These are phyloP conservation scores for Colletotrichum higginsianum DNA, from an alignment of 2,329 filamentous ascomycete genomes.

Conservation along the genomic window DNA sequence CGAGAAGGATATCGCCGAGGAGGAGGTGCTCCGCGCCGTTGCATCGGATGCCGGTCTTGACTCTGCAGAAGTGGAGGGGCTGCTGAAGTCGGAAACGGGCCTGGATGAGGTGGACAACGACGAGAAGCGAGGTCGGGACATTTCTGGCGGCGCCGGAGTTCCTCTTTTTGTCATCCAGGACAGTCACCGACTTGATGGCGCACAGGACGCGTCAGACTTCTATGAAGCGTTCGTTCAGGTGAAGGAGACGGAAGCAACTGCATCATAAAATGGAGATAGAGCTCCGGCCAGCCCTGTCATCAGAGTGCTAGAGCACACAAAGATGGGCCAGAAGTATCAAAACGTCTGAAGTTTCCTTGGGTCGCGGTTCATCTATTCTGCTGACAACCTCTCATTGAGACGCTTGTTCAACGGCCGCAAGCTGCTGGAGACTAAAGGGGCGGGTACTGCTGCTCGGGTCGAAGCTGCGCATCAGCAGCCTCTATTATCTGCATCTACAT, in stretches of 20 bases:
- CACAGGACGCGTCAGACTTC: constrained; percentile 41
- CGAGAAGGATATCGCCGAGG: constrained; percentile 50
- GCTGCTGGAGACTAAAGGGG: no score
- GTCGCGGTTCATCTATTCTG: no score
- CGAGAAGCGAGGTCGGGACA: constrained; percentile 26
- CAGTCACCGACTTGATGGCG: constrained; percentile 34
- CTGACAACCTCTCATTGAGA: no score
- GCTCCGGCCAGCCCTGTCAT: neutral
- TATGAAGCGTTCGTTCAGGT: constrained; percentile 44
- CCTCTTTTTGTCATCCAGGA: constrained; percentile 43
- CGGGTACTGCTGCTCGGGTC: no score
- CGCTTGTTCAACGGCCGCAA: no score
- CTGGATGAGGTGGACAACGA: constrained; percentile 40
- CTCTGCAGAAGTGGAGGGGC: constrained; percentile 37
- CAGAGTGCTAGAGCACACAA: no score
- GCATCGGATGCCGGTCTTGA: constrained; percentile 45
- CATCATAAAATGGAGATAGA: neutral
- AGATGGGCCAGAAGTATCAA: no score
- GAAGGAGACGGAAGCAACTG: constrained; percentile 27
- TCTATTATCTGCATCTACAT: no score
- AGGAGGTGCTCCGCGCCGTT: constrained; percentile 44
- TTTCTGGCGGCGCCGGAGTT: constrained; percentile 39
- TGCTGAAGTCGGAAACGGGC: constrained; percentile 30
- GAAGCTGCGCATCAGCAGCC: no score
- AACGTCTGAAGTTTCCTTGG: no score